phyloP scores from a whole-genome alignment of 2,329 filamentous ascomycete species.

The Dothistroma pini region DNA sequence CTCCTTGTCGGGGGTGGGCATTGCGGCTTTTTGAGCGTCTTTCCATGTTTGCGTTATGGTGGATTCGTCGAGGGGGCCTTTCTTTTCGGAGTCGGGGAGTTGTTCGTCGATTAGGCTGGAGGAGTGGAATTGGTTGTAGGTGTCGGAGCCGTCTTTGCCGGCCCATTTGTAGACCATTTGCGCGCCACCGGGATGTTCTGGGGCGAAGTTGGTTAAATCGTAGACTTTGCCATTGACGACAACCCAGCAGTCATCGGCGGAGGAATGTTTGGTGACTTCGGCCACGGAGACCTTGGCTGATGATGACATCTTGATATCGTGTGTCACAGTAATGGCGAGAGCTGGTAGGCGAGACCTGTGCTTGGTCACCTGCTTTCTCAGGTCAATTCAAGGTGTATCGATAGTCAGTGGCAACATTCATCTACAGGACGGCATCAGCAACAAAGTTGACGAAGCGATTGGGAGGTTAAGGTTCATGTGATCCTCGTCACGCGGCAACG shows the following conservation, averaged over 20 bases:
- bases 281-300: slow-evolving; percentile 25
- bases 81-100: slow-evolving; percentile 43
- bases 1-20: slow-evolving; percentile 14
- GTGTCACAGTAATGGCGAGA: background rate
- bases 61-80: slow-evolving; percentile 35
- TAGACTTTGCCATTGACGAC: slow-evolving; percentile 65
- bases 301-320: background rate
- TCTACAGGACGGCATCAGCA: background rate
- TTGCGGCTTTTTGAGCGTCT: slow-evolving; percentile 29
- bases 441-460: background rate
- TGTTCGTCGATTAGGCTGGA: slow-evolving; percentile 40
- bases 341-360: background rate
- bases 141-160: slow-evolving; percentile 53
- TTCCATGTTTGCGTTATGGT: slow-evolving; percentile 32
- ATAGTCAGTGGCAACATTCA: background rate
- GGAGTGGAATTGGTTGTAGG: slow-evolving; percentile 53
- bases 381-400: background rate
- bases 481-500: slow-evolving; percentile 1
- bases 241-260: slow-evolving; percentile 54
- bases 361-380: background rate
- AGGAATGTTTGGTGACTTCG: slow-evolving; percentile 34
- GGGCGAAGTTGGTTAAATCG: slow-evolving; percentile 63
- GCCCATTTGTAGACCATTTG: slow-evolving; percentile 52
- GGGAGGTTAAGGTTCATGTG: background rate
- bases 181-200: slow-evolving; percentile 60